Base-by-base conservation (phyloP, 2,329 filamentous ascomycete species). In the Curvularia lunata region DNA sequence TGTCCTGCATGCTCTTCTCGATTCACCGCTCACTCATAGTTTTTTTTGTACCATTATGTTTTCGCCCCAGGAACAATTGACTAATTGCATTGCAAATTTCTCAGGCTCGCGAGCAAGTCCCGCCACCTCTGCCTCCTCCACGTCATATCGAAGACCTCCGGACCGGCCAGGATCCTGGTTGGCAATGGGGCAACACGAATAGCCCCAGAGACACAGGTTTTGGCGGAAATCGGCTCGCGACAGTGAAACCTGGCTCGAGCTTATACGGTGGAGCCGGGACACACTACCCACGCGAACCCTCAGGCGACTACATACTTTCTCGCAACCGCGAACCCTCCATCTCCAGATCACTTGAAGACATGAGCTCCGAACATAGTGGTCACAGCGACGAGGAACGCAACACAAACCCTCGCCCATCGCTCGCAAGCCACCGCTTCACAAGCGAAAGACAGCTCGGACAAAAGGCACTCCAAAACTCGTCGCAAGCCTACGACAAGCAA, bases 101-200 rank as follows among this genome's bases (percentile, higher is more conserved):
- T 23, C 19, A 57, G 54, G 80, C 82, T 58, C 81, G 83, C 69
- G 80, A 81, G 66, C 78, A 82, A 28, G 79, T 81, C 49, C 87
- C 88, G 57, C 87, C 88, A 62, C 86, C 87, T 48, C 80, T 90
- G 67, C 88, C 87, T 66, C 88, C 88, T 56, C 85, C 87, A 51
- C 82, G 81, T 74, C 78, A 82, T 70, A 83, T 89, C 58, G 79
- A 81, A 64, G 83, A 86, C 59, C 83, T 86, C 63, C 78, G 81
- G 65, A 74, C 80, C 61, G 86, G 85, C 34, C 81, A 84, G 66
- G 87, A 89, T 74, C 80, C 83, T 54, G 86, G 83, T 59, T 89
- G 86, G 86, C 79, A 84, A 72, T 86, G 84, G 81, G 85, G 83
- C 61, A 88, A 89, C 76, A 78, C 79, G 57, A 86, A 88, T 75